Evolutionary conservation across 805 yeast species (phyloP).

Genomic region (Candida taoyuanica): DNA sequence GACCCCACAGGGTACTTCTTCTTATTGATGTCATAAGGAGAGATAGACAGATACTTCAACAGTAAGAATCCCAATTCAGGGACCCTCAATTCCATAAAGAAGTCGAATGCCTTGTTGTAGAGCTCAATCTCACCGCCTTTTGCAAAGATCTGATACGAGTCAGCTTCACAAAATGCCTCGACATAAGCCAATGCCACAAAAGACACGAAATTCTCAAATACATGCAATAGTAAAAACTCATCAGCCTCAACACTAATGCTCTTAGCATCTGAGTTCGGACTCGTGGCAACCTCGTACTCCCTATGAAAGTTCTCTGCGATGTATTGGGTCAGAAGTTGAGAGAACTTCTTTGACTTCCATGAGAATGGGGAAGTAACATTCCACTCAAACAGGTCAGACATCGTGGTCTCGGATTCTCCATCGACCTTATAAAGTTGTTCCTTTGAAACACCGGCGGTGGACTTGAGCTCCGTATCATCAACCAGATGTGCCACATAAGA

Average conservation of each 20-base stretch:
- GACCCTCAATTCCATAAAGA: slow-evolving; percentile 2
- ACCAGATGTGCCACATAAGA: slow-evolving; percentile 1
- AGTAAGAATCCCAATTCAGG: slow-evolving; percentile 12
- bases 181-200: slow-evolving; percentile 1
- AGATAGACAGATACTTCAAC: not conserved
- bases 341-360: too few species aligned
- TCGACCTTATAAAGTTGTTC: not conserved
- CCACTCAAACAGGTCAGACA: too few species aligned
- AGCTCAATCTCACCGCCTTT: not conserved
- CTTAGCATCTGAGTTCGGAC: not conserved
- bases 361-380: too few species aligned
- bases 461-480: not conserved
- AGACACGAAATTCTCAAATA: not conserved
- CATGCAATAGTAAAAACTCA: not conserved
- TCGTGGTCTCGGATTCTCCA: not conserved
- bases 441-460: not conserved
- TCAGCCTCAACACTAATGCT: not conserved
- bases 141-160: not conserved
- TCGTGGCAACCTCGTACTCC: too few species aligned
- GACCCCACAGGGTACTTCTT: not conserved
- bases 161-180: slow-evolving; percentile 1
- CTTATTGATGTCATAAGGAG: not conserved
- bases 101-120: slow-evolving; percentile 7
- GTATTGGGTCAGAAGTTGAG: too few species aligned
- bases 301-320: too few species aligned